Evolutionary conservation across 768 basidiomycete genomes (phyloP).

Genomic region (Amanita polypyramis): DNA sequence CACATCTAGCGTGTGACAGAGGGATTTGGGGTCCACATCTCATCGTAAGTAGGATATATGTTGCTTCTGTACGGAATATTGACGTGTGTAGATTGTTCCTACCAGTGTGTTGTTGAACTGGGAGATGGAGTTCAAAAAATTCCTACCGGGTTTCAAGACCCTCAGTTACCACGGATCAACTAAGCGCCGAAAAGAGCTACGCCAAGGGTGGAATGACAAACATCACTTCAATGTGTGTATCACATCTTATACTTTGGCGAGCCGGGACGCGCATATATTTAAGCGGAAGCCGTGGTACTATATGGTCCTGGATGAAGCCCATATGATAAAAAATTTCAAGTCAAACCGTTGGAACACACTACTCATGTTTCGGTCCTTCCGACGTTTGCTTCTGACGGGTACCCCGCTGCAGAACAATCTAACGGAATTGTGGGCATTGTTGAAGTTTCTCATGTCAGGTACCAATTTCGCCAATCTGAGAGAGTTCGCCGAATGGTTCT

Average conservation of each 20-base stretch:
- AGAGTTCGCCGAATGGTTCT: constrained; percentile 95
- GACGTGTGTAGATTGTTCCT: constrained; percentile 56
- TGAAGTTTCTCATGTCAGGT: constrained; percentile 91
- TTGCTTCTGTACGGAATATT: background rate
- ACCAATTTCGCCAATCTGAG: constrained; percentile 84
- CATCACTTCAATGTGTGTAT: constrained; percentile 90
- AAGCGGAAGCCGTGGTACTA: constrained; percentile 93
- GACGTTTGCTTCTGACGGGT: constrained; percentile 85
- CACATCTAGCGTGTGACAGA: constrained; percentile 83
- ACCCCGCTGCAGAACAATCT: constrained; percentile 96
- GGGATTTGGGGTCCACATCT: constrained; percentile 93
- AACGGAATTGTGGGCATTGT: constrained; percentile 88
- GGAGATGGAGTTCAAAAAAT: constrained; percentile 97
- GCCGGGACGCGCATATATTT: constrained; percentile 84
- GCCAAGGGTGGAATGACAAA: constrained; percentile 86
- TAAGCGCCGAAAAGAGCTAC: constrained; percentile 81
- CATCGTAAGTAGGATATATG: constrained; percentile 38
- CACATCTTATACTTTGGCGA: constrained; percentile 89
- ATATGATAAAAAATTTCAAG: constrained; percentile 97
- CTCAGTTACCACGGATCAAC: constrained; percentile 86
- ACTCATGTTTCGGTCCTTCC: constrained; percentile 78
- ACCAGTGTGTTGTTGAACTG: constrained; percentile 92
- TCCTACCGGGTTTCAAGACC: constrained; percentile 79
- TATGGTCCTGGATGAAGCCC: constrained; percentile 92
- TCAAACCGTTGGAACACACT: constrained; percentile 90